Evolutionary conservation across 169 alveolate genomes (phyloP).

Genomic region (Plasmodium ovale): DNA sequence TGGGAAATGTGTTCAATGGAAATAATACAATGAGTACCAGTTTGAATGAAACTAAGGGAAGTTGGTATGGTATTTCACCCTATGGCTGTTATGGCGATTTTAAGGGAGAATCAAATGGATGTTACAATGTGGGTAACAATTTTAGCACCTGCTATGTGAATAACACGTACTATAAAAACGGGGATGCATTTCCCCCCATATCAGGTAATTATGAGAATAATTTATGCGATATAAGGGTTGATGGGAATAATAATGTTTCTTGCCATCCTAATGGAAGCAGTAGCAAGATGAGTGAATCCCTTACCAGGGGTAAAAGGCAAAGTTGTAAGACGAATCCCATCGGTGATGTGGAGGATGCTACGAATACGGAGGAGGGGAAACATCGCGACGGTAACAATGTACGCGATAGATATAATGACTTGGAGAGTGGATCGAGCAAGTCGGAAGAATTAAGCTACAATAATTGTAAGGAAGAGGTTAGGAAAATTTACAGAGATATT

Average conservation of each 20-base stretch:
- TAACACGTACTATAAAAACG: neutral
- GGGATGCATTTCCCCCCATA: neutral
- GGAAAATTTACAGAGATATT: conserved; percentile 21
- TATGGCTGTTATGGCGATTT: neutral
- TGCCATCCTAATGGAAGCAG: neutral
- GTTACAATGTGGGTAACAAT: neutral
- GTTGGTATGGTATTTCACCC: neutral
- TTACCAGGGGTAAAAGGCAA: neutral
- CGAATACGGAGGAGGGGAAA: too few relatives aligned
- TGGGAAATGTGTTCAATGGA: neutral
- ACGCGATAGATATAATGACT: neutral
- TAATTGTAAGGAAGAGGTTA: conserved; percentile 39
- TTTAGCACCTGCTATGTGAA: neutral
- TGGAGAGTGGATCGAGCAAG: too few relatives aligned
- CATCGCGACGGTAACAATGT: neutral
- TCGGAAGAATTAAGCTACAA: too few relatives aligned
- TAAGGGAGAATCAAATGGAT: neutral
- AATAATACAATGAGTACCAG: too few relatives aligned
- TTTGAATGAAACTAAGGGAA: too few relatives aligned
- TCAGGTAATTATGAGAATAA: neutral
- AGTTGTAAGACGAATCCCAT: too few relatives aligned
- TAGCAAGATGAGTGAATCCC: neutral
- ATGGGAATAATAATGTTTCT: neutral
- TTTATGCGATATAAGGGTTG: neutral
- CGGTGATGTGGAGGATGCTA: too few relatives aligned